Evolutionary conservation across 352 stramenopile genomes (phyloP), one percentile per base, ranked within the genome.

Genomic region (Elongisporangium prolatum): DNA sequence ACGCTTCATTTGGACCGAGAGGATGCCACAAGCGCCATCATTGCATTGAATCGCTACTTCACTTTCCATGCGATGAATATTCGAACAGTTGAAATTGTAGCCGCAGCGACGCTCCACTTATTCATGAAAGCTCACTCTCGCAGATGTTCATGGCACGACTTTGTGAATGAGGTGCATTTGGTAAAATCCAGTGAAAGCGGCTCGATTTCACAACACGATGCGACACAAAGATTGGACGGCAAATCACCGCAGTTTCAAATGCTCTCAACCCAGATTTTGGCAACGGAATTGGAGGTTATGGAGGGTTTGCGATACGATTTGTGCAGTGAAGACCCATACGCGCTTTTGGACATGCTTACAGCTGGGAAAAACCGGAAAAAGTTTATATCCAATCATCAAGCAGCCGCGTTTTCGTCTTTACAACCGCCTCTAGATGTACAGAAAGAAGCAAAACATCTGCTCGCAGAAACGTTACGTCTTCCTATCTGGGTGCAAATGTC

Each of bases 261-360:
- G 8, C 71, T 81, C 0, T 76, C 86, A 52, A 73, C 71, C 1
- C 82, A 89, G 20, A 62, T 93, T 9, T 52, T 92, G 18, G 74
- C 80, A 21, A 71, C 72, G 2, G 82, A 95, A 49, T 65, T 60
- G 1, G 71, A 86, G 13, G 24, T 95, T 8, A 61, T 95, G 11
- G 86, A 95, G 60, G 80, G 82, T 18, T 48, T 93, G 34, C 81
- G 78, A 10, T 95, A 84, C 56, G 86, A 95, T 48, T 40, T 95
- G 14, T 85, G 75, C 11, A 77, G 72, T 4, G 77, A 85, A 63
- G 76, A 95, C 48, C 75, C 75, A 17, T 93, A 92, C 47, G 63
- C 65, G 14, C 56, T 93, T 25, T 61, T 93, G n/a, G 83, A 93
- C n/a, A 48, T 74, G n/a, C 54, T 92, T 16, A 86, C 77, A 28